Evolutionary conservation across 2,329 filamentous ascomycete species (phyloP).

Genomic region (Alternaria sp.): DNA sequence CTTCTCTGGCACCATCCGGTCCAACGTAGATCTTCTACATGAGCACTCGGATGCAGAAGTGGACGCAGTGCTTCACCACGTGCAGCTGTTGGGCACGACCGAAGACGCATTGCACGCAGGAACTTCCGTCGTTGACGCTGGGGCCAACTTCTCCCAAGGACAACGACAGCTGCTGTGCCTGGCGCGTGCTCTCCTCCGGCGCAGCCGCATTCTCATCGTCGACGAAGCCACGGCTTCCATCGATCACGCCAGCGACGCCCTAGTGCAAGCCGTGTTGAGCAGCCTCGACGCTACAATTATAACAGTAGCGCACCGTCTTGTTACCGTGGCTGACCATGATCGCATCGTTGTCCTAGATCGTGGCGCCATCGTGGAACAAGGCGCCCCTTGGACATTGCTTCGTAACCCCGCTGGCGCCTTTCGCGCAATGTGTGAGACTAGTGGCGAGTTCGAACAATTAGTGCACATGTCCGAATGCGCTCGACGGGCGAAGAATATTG

Average conservation of each 20-base stretch:
- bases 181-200: conserved; percentile 84
- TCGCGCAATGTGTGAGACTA: not conserved
- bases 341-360: conserved; percentile 95
- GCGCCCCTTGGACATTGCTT: conserved; percentile 62
- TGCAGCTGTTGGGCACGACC: conserved; percentile 76
- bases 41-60: conserved; percentile 79
- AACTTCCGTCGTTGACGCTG: not conserved
- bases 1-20: conserved; percentile 79
- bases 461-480: not conserved
- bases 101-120: not conserved
- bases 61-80: conserved; percentile 77
- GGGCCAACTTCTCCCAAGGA: conserved; percentile 84
- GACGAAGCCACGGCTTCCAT: conserved; percentile 94
- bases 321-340: conserved; percentile 91
- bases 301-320: conserved; percentile 88
- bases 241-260: conserved; percentile 94
- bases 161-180: conserved; percentile 95
- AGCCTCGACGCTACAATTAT: conserved; percentile 82
- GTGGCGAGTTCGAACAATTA: not conserved
- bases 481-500: not conserved
- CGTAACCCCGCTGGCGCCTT: not conserved
- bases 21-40: conserved; percentile 80
- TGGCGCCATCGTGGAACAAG: conserved; percentile 85
- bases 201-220: conserved; percentile 89
- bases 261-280: conserved; percentile 81